Evolutionary conservation across 2,329 filamentous ascomycete genomes (phyloP).

Genomic region (Xylaria multiplex): DNA sequence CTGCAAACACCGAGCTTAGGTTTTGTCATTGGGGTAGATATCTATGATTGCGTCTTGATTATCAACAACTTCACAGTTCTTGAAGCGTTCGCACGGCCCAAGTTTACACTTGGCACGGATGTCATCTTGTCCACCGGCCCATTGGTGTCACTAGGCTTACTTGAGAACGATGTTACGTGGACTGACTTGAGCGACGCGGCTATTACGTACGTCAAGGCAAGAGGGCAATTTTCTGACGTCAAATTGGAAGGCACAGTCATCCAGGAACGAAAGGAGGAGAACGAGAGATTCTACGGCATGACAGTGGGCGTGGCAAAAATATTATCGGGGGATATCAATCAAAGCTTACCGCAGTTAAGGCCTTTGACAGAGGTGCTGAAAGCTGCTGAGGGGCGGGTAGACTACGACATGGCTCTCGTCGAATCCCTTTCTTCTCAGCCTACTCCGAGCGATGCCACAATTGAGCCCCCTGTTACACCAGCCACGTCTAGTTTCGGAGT

Average conservation of each 20-base stretch:
- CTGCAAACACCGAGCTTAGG: conserved; percentile 89
- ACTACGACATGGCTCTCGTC: conserved; percentile 76
- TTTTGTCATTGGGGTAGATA: conserved; percentile 90
- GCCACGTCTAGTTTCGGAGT: conserved; percentile 74
- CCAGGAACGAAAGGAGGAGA: conserved; percentile 67
- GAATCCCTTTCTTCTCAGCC: conserved; percentile 71
- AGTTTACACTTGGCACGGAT: conserved; percentile 84
- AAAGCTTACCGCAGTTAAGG: conserved; percentile 63
- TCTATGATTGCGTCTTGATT: conserved; percentile 94
- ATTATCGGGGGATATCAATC: conserved; percentile 65
- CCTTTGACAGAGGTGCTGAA: conserved; percentile 84
- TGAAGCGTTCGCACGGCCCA: conserved; percentile 82
- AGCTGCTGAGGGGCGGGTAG: conserved; percentile 82
- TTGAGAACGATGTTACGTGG: conserved; percentile 63
- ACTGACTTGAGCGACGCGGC: conserved; percentile 65
- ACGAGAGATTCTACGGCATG: conserved; percentile 66
- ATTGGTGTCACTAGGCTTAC: conserved; percentile 65
- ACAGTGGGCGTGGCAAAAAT: conserved; percentile 65
- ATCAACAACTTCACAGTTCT: conserved; percentile 88
- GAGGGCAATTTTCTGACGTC: conserved; percentile 64
- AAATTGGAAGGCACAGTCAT: conserved; percentile 67
- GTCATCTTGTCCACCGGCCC: conserved; percentile 81
- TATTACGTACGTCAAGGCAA: conserved; percentile 68
- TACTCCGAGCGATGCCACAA: conserved; percentile 77
- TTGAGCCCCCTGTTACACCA: conserved; percentile 57